Evolutionary conservation across 2,329 filamentous ascomycete genomes (phyloP).

Genomic region (Pyrenophora teres): DNA sequence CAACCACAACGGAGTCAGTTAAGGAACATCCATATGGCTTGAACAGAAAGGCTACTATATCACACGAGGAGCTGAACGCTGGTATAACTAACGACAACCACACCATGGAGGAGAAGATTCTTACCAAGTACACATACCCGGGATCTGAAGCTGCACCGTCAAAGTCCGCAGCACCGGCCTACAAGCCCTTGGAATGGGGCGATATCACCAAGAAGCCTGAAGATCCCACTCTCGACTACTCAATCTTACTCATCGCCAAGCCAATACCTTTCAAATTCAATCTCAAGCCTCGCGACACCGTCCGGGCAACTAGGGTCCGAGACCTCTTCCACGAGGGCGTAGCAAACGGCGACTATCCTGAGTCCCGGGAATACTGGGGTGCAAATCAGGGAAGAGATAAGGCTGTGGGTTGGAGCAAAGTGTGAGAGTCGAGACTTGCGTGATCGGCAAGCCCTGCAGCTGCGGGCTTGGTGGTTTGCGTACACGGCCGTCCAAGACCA

Average conservation of each 20-base stretch:
- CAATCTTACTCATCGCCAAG: slow-evolving; percentile 53
- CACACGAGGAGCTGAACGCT: slow-evolving; percentile 44
- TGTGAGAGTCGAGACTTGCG: slow-evolving; percentile 24
- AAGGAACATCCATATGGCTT: slow-evolving; percentile 25
- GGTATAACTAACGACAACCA: slow-evolving; percentile 25
- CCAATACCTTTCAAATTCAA: slow-evolving; percentile 53
- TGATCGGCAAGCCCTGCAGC: slow-evolving; percentile 10
- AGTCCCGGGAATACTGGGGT: slow-evolving; percentile 48
- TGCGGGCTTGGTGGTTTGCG: not conserved
- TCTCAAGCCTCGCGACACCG: slow-evolving; percentile 42
- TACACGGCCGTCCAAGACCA: too few relatives aligned
- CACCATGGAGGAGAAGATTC: slow-evolving; percentile 31
- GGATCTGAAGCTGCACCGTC: slow-evolving; percentile 20
- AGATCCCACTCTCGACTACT: slow-evolving; percentile 53
- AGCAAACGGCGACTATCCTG: slow-evolving; percentile 47
- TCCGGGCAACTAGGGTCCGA: slow-evolving; percentile 40
- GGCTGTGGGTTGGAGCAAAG: slow-evolving; percentile 43
- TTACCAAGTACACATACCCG: slow-evolving; percentile 36
- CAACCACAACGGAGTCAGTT: slow-evolving; percentile 12
- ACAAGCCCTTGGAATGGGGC: slow-evolving; percentile 32
- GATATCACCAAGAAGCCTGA: slow-evolving; percentile 28
- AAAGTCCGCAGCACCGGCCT: slow-evolving; percentile 9
- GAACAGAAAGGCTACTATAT: slow-evolving; percentile 44
- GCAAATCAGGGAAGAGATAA: slow-evolving; percentile 39
- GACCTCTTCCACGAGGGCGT: slow-evolving; percentile 44